These are phyloP conservation scores for Globisporangium takayamanum DNA, from an alignment of 352 stramenopile species.

Conservation along the genomic window DNA sequence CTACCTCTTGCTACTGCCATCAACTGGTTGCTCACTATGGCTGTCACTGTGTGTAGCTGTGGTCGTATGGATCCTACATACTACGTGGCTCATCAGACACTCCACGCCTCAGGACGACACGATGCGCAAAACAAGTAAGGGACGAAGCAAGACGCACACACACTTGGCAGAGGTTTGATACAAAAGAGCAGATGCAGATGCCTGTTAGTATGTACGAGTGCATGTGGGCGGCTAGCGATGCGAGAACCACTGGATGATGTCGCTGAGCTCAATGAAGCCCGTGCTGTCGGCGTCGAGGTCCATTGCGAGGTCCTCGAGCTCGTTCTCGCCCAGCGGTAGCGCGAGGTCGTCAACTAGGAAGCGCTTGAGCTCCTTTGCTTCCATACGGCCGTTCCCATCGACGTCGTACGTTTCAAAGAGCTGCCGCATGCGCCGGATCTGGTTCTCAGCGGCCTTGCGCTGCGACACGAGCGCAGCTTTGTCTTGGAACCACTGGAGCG, in stretches of 20 bases:
- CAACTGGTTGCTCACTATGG: too few species aligned
- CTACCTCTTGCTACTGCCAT: background rate
- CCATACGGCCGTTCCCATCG: conserved; percentile 73
- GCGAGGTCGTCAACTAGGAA: conserved; percentile 64
- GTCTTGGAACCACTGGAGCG: conserved; percentile 81
- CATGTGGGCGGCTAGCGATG: conserved; percentile 25
- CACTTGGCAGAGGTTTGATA: too few species aligned
- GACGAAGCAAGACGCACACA: too few species aligned
- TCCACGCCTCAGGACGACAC: too few species aligned
- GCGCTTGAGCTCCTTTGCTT: conserved; percentile 58
- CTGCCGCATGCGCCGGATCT: conserved; percentile 60
- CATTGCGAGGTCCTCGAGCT: conserved; percentile 60
- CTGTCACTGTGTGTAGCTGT: too few species aligned
- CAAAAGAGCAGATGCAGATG: too few species aligned
- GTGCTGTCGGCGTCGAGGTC: conserved; percentile 69
- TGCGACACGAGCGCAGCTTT: conserved; percentile 55
- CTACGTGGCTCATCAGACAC: too few species aligned
- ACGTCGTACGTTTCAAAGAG: conserved; percentile 80
- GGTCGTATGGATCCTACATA: too few species aligned
- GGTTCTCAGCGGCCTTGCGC: conserved; percentile 54
- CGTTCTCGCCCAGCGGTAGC: conserved; percentile 44
- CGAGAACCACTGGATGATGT: conserved; percentile 82
- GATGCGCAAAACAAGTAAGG: too few species aligned
- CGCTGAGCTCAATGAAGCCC: conserved; percentile 75
- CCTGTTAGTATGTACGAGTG: too few species aligned